phyloP scores from a whole-genome alignment of 2,329 filamentous ascomycete species.

The Paraphoma sp. region DNA sequence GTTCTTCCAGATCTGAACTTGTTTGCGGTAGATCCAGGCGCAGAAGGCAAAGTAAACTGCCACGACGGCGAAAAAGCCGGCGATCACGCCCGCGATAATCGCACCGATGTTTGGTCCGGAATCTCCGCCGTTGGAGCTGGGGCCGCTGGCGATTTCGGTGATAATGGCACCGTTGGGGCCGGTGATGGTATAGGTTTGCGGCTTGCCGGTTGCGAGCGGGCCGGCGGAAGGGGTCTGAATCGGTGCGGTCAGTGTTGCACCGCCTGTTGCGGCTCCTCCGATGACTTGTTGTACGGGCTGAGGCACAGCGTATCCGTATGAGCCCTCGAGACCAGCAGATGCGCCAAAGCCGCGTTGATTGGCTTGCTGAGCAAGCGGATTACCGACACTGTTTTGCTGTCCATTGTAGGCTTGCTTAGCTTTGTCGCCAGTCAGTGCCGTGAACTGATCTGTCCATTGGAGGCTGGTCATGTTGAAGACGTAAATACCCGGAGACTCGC shows the following conservation, averaged over 20 bases:
- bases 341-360: slow-evolving; percentile 59
- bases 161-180: slow-evolving; percentile 50
- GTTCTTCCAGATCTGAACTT: slow-evolving; percentile 72
- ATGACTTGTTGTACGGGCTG: slow-evolving; percentile 68
- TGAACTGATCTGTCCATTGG: slow-evolving; percentile 74
- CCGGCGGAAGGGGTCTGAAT: slow-evolving; percentile 68
- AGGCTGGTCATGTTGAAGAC: slow-evolving; percentile 77
- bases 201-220: slow-evolving; percentile 72
- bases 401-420: slow-evolving; percentile 48
- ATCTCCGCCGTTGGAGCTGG: slow-evolving; percentile 26
- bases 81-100: slow-evolving; percentile 66
- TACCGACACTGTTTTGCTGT: slow-evolving; percentile 39
- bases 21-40: slow-evolving; percentile 75
- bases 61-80: slow-evolving; percentile 68
- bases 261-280: slow-evolving; percentile 70
- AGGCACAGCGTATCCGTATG: slow-evolving; percentile 74
- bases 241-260: slow-evolving; percentile 73
- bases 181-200: slow-evolving; percentile 71
- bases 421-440: slow-evolving; percentile 65
- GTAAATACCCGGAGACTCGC: slow-evolving; percentile 74
- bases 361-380: slow-evolving; percentile 59
- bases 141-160: slow-evolving; percentile 45
- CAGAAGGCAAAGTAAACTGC: slow-evolving; percentile 74
- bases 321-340: slow-evolving; percentile 63
- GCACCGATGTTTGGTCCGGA: slow-evolving; percentile 58